Evolutionary conservation across 1,284 basidiomycete genomes (phyloP), one percentile per base, ranked within the genome.

Genomic region (Ceratobasidium papillatum): DNA sequence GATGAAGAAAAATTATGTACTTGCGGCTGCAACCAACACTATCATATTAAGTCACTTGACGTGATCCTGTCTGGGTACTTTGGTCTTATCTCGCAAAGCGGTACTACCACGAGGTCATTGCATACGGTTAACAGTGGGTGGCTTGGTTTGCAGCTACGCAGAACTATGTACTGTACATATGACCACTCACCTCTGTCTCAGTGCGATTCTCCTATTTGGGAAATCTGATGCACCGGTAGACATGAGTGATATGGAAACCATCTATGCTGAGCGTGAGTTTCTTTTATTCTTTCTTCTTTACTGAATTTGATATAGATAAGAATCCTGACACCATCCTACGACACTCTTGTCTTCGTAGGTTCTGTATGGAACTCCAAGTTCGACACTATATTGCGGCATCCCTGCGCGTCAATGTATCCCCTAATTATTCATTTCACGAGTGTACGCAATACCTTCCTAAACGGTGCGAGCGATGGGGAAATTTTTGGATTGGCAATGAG

Each of bases 141-240:
- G n/a, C n/a, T n/a, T n/a, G n/a, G n/a, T n/a, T n/a, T n/a, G n/a
- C n/a, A n/a, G n/a, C n/a, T n/a, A n/a, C n/a, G n/a, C n/a, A n/a
- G n/a, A n/a, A n/a, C n/a, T n/a, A n/a, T n/a, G n/a, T n/a, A n/a
- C n/a, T n/a, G n/a, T n/a, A n/a, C n/a, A 62, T 62, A 36, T 19
- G 36, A 19, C 59, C 41, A 25, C 59, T 62, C 36, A 22, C 59
- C 22, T 19, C 59, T 2, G 34, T 41, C 36, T 38, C 59, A 9
- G 22, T 38, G 38, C 36, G 38, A 22, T 65, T 65, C 45, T 49
- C 43, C 65, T 68, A 4, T 68, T 68, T 41, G 65, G 65, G 12
- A 68, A 68, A 34, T 19, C 25, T 12, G 49, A 68, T 22, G 65
- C 65, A 27, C 65, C 65, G 34, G 65, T 51, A 25, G 45, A 49